phyloP scores from a whole-genome alignment of 169 alveolate species.

The Cryptosporidium sp. region DNA sequence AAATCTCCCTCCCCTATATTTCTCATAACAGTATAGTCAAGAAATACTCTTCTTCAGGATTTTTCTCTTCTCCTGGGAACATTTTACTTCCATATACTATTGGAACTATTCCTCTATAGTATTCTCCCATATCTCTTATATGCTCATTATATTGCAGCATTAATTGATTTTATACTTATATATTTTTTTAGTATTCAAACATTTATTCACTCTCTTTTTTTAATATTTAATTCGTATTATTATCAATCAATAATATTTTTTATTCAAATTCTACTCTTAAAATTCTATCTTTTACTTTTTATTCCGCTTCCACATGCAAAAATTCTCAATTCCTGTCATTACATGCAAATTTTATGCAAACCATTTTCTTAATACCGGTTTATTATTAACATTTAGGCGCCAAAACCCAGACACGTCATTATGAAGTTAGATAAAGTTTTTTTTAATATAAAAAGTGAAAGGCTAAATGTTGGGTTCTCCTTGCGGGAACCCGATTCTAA shows the following conservation, averaged over 20 bases:
- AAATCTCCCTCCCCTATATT: slow-evolving; percentile 46
- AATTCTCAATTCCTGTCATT: background rate
- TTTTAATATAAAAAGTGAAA: slow-evolving; percentile 16
- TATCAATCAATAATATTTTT: background rate
- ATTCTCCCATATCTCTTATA: background rate
- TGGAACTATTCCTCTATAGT: slow-evolving; percentile 56
- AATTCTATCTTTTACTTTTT: background rate
- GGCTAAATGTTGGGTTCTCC: slow-evolving; percentile 2
- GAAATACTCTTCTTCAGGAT: slow-evolving; percentile 60
- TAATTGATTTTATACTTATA: background rate
- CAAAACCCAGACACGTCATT: slow-evolving; percentile 12
- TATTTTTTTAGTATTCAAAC: background rate
- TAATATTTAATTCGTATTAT: background rate
- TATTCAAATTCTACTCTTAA: background rate
- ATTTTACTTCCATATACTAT: slow-evolving; percentile 42
- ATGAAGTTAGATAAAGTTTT: slow-evolving; percentile 26
- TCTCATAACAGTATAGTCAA: slow-evolving; percentile 12
- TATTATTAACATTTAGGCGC: background rate
- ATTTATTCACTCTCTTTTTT: background rate
- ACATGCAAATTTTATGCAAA: slow-evolving; percentile 1
- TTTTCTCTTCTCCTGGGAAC: slow-evolving; percentile 73
- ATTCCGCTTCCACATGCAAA: slow-evolving; percentile 9
- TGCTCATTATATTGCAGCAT: background rate
- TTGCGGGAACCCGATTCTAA: slow-evolving; percentile 71
- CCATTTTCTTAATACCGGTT: background rate